Evolutionary conservation across 495 filamentous ascomycete genomes (phyloP), one percentile per base, ranked within the genome.

Genomic region (Podospora bellae-mahoneyi): DNA sequence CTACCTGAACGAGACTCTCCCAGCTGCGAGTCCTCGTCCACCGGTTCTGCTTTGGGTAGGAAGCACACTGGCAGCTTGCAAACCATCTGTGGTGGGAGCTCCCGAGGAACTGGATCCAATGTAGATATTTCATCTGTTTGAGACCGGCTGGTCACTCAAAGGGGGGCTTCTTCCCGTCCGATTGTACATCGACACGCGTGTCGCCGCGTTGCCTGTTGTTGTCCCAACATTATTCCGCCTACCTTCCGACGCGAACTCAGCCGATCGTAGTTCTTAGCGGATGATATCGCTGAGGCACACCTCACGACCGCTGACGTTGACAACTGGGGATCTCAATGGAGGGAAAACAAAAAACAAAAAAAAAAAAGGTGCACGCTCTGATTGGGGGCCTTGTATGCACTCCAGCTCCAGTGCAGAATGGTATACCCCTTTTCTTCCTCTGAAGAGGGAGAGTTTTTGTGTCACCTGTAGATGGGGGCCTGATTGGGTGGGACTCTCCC

Each of bases 81-180:
- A 19, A 26, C 61, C 64, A 68, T 7, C 66, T 74, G 75, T 68
- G 32, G 74, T 74, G 74, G 27, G 64, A 66, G 64, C 68, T 75
- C 72, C 77, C 77, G 68, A 66, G 62, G 57, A 67, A 67, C 23
- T 72, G 77, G 77, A 71, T 73, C 72, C 68, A 67, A 70, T 65
- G 65, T 66, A 67, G 60, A 68, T 26, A 39, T 10, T 57, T 60
- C 68, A 64, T 71, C 67, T 39, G 58, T 32, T 64, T 71, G 62
- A 63, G 64, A 67, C 65, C 28, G 20, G 2, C 28, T 56, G n/a
- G 28, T 62, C 54, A 65, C 26, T 67, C 68, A 68, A 44, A 64
- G 67, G 64, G 28, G 28, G 55, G 5, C 20, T 6, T 62, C 10
- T 66, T 27, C 19, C 26, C 32, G 34, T 39, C 32, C n/a, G 53